Base-by-base conservation (phyloP, 352 stramenopile genomes). In the Phytophthora colocasiae region DNA sequence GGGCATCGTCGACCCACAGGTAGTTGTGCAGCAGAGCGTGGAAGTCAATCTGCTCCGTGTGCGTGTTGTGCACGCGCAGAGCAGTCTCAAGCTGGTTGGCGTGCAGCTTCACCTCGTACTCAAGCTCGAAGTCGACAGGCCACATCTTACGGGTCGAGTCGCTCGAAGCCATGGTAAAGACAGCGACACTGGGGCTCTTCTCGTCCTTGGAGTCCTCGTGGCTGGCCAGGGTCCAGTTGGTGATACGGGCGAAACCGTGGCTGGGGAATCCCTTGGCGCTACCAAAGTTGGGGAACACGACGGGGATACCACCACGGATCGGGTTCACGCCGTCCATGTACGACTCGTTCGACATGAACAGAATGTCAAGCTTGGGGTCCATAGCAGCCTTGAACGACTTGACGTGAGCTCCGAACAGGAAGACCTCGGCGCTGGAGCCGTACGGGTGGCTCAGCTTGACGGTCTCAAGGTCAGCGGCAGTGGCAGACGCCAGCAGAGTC, bases 21-120 rank as follows among this genome's bases (percentile, higher is more conserved):
- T 99, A 99, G 34, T 94, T 98, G 78, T 99, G 96, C 27, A 98
- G 77, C 29, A 99, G 68, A 43, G 91, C 85, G 63, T 99, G 93
- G 78, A 98, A 98, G 31, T 85, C 61, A 54, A 98, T 98, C 62
- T 84, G 71, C 7, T 41, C 44, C 17, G 63, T 64, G 45, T 81
- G 87, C 31, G 69, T 95, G 87, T 99, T 99, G 54, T 87, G 78
- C 15, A 98, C 81, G 48, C 69, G 67, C 32, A 98, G 64, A 24
- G 69, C 83, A 9, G 85, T 97, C 11, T 77, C 75, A 11, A 98
- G 77, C 26, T 73, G 63, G 31, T 81, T 68, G 1, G 54, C 66
- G 51, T 78, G 69, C 40, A 98, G 69, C 27, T 78, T 81, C 7
- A 98, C 76, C 29, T 78, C 65, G 63, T 93, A 96, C 22, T 73